Conservation (phyloP, 257 asterid genomes). For the Solanum sejunctum region DNA sequence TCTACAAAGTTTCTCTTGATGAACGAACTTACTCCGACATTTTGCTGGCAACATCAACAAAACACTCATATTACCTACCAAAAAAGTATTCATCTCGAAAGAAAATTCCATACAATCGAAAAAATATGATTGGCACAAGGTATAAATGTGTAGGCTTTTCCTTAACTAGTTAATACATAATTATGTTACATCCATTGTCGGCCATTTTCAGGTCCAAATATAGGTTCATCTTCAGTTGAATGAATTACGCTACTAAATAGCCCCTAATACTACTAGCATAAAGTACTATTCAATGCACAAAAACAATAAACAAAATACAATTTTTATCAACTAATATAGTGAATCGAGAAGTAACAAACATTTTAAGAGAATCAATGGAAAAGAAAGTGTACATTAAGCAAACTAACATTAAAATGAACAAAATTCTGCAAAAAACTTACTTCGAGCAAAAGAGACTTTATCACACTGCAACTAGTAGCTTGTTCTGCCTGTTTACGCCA, state of each 20-base stretch:
- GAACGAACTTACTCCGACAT: neutral
- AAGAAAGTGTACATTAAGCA: neutral
- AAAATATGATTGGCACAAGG: neutral
- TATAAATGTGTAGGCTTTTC: neutral
- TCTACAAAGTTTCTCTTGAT: neutral
- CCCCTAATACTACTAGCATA: neutral
- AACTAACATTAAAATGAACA: neutral
- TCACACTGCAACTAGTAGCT: conserved; percentile 34
- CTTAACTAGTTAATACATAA: neutral
- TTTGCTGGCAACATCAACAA: neutral
- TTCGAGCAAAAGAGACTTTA: conserved; percentile 62
- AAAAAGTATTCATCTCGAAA: neutral
- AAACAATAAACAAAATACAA: neutral
- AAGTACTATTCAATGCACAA: neutral
- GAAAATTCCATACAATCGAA: neutral
- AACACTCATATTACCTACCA: neutral
- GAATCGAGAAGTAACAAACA: neutral
- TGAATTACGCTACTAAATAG: neutral
- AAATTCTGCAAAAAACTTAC: conserved; percentile 22
- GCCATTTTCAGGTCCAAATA: neutral
- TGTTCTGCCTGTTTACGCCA: conserved; percentile 65
- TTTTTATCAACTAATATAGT: neutral
- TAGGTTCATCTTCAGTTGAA: neutral
- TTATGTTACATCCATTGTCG: neutral
- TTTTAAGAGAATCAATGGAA: neutral